Evolutionary conservation across 306 rosid species (phyloP), one percentile per base, ranked within the genome.

Genomic region (Dalbergia cultrata): DNA sequence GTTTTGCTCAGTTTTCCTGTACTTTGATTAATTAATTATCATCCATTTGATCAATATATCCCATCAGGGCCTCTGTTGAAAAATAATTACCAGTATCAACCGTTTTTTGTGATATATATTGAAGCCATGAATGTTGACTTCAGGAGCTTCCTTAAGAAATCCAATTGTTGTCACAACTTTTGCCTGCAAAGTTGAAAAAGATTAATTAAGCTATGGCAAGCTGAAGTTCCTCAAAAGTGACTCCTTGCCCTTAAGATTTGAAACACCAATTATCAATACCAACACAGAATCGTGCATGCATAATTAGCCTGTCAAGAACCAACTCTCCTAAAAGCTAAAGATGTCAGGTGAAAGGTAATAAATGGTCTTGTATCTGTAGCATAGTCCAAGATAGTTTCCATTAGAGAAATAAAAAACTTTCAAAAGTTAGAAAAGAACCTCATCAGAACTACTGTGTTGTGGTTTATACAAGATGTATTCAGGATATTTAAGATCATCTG

Each of bases 31-130:
- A 62, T 14, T 26, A 14, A 34, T 18, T 50, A 63, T 49, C 79
- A 53, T 73, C 52, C 50, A 80, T 65, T 52, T n/a, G 13, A 80
- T 50, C 21, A 71, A 71, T 10, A 54, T 64, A 13, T 21, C 18
- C 65, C 13, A 37, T 16, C 33, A 33, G 21, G 67, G 19, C 26
- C 63, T 67, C 6, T 49, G 60, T 66, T 67, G 44, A n/a, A 50
- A 0, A 14, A 56, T 59, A 78, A 82, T 85, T 84, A 93, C 98
- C 91, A 90, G 65, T 78, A 95, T 95, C 76, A 95, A 77, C 74
- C 98, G 93, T 78, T 92, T 95, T 84, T 91, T 95, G 87, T 95
- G 93, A 90, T 95, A 92, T 62, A 95, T 70, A 76, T 89, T 92
- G 90, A 95, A 95, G 77, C 98, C 98, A 21, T 91, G 98, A 64